Conservation (phyloP, 495 filamentous ascomycete genomes). For the Penicillium robsamsonii region DNA sequence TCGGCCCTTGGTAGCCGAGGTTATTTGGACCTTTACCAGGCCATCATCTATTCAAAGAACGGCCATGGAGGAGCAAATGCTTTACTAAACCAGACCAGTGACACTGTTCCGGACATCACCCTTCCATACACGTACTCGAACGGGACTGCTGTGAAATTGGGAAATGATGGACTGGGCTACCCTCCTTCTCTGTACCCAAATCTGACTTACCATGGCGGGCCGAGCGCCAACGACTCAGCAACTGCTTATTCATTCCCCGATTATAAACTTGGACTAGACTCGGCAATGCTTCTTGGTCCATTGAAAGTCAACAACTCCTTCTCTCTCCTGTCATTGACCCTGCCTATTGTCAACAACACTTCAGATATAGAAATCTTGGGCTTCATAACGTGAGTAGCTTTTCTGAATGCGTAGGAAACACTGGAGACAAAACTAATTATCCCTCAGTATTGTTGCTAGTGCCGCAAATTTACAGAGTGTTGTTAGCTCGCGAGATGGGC, state of each 20-base stretch:
- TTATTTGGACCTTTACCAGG: constrained; percentile 56
- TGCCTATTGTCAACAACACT: constrained; percentile 67
- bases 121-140: constrained; percentile 58
- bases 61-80: constrained; percentile 41
- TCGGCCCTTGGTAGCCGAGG: constrained; percentile 56
- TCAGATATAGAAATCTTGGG: constrained; percentile 61
- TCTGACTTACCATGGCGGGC: constrained; percentile 55
- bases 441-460: constrained; percentile 60
- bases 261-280: constrained; percentile 50
- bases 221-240: constrained; percentile 31
- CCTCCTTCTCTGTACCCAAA: constrained; percentile 71
- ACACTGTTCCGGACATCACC: constrained; percentile 40
- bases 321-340: constrained; percentile 76
- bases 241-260: constrained; percentile 37
- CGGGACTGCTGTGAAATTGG: constrained; percentile 56
- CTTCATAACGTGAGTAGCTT: constrained; percentile 52
- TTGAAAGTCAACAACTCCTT: constrained; percentile 63
- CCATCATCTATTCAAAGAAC: constrained; percentile 63
- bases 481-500: constrained; percentile 59
- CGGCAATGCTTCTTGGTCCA: constrained; percentile 65
- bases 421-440: not conserved
- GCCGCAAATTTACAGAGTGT: constrained; percentile 58
- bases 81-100: constrained; percentile 61
- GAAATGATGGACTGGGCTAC: constrained; percentile 59
- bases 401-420: not conserved